Evolutionary conservation across 2,329 filamentous ascomycete species (phyloP).

Genomic region (Paramyrothecium roridum): DNA sequence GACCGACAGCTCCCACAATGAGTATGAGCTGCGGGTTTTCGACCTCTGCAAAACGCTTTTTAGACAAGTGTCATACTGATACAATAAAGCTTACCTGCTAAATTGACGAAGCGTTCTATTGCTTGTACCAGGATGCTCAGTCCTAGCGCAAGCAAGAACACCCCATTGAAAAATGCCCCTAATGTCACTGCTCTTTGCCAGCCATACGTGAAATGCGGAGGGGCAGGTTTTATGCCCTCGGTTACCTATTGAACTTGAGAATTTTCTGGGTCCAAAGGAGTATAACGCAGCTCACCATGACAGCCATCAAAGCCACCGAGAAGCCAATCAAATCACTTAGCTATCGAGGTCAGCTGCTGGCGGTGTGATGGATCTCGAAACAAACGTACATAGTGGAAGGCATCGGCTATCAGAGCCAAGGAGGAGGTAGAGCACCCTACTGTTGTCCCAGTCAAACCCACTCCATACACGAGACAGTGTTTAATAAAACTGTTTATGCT

Average conservation of each 20-base stretch:
- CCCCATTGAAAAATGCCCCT: conserved; percentile 78
- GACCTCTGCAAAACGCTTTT: conserved; percentile 41
- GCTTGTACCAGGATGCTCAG: conserved; percentile 72
- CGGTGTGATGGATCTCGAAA: neutral
- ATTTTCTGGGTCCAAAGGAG: neutral
- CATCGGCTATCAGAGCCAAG: conserved; percentile 70
- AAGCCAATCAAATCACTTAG: conserved; percentile 71
- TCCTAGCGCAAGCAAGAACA: conserved; percentile 68
- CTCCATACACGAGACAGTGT: neutral
- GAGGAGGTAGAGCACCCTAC: conserved; percentile 70
- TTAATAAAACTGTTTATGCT: neutral
- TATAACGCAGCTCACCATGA: conserved; percentile 45
- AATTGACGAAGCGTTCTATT: conserved; percentile 63
- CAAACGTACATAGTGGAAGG: conserved; percentile 68
- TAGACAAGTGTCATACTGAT: conserved; percentile 7
- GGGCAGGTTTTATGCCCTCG: conserved; percentile 48
- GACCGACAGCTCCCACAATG: conserved; percentile 65
- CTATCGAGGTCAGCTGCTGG: conserved; percentile 31
- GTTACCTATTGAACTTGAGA: conserved; percentile 42
- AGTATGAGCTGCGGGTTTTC: conserved; percentile 64
- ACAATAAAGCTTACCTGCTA: conserved; percentile 41
- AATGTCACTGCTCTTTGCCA: conserved; percentile 73
- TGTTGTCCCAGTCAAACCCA: conserved; percentile 21
- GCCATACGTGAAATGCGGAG: conserved; percentile 58
- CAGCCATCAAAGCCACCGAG: conserved; percentile 60